Conservation (phyloP, 345 rosid species). For the Citrus unshiu region DNA sequence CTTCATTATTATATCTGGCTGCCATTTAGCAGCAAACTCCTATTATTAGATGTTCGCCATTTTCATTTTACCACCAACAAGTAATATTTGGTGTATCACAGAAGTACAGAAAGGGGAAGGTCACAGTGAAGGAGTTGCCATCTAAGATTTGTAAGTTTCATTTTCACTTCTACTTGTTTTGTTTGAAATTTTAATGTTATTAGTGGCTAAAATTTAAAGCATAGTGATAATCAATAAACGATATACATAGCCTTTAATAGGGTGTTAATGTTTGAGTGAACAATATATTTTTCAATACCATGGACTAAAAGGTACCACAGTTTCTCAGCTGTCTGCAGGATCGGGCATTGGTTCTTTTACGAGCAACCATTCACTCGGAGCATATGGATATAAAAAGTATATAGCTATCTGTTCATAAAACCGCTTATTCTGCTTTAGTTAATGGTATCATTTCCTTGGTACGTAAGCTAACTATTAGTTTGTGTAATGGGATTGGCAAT, state of each 20-base stretch:
- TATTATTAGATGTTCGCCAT: neutral
- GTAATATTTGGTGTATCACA: slow-evolving; percentile 12
- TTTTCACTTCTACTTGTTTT: neutral
- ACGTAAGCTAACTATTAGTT: slow-evolving; percentile 5
- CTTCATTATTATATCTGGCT: neutral
- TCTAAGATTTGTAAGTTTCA: slow-evolving; percentile 14
- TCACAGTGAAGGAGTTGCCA: neutral
- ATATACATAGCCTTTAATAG: no score
- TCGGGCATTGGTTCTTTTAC: neutral
- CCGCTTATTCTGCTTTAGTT: neutral
- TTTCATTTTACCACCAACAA: neutral
- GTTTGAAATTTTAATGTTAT: neutral
- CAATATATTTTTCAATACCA: neutral
- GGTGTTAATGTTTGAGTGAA: neutral
- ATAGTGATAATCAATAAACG: neutral
- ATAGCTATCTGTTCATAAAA: neutral
- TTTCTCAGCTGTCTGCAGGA: neutral
- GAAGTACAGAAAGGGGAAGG: slow-evolving; percentile 26
- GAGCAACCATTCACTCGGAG: neutral
- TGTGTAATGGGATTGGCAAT: slow-evolving; percentile 4
- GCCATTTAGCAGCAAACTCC: neutral
- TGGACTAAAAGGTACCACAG: neutral
- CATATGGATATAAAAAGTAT: neutral
- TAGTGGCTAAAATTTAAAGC: neutral
- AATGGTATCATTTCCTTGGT: neutral